Evolutionary conservation across 768 basidiomycete species (phyloP).

Genomic region (Mycena vitilis): DNA sequence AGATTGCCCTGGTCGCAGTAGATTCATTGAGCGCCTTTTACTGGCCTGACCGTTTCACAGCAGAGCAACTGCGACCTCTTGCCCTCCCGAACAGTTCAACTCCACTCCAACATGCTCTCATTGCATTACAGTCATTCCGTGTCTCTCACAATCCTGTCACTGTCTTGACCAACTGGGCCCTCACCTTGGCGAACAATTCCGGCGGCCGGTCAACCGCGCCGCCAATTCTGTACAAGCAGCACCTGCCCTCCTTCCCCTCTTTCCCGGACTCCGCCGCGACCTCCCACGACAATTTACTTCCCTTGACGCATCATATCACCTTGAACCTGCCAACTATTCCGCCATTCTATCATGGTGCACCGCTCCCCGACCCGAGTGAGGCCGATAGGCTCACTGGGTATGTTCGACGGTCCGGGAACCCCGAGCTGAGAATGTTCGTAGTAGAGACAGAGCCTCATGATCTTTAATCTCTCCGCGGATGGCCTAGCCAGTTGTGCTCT

Average conservation of each 20-base stretch:
- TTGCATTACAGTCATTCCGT: slow-evolving; percentile 61
- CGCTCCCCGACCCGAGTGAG: slow-evolving; percentile 35
- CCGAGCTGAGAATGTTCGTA: slow-evolving; percentile 30
- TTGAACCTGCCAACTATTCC: slow-evolving; percentile 26
- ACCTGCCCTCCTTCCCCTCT: slow-evolving; percentile 60
- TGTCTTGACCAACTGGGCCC: slow-evolving; percentile 73
- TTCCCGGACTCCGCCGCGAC: slow-evolving; percentile 38
- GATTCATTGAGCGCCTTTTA: slow-evolving; percentile 84
- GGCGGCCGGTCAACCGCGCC: slow-evolving; percentile 39
- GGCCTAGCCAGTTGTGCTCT: background rate
- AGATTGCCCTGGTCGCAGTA: slow-evolving; percentile 75
- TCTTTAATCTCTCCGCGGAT: background rate
- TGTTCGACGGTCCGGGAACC: slow-evolving; percentile 42
- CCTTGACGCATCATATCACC: slow-evolving; percentile 41
- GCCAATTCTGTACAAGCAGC: slow-evolving; percentile 59
- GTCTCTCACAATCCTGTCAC: slow-evolving; percentile 61
- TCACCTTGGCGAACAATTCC: slow-evolving; percentile 46
- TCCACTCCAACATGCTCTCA: slow-evolving; percentile 59
- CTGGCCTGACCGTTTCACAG: slow-evolving; percentile 79
- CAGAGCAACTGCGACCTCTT: slow-evolving; percentile 61
- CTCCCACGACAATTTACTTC: slow-evolving; percentile 15
- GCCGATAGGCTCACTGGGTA: slow-evolving; percentile 41
- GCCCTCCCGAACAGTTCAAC: slow-evolving; percentile 35
- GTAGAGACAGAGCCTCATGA: slow-evolving; percentile 27
- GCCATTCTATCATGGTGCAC: slow-evolving; percentile 22